Conservation (phyloP, 371 early-diverging fungal species). For the Catenaria anguillulae region DNA sequence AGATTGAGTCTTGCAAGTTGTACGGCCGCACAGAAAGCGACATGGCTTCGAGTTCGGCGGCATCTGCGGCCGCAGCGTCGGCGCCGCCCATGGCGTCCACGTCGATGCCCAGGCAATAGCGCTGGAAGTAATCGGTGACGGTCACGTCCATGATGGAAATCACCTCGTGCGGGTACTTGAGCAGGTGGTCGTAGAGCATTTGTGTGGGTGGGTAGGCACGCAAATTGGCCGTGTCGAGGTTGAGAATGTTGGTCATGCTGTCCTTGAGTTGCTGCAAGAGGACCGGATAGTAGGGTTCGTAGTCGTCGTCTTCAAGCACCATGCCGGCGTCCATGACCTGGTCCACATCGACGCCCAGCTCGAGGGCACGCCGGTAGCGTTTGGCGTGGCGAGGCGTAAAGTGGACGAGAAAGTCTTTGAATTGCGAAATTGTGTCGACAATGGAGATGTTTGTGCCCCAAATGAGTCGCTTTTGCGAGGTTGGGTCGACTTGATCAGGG, state of each 20-base stretch:
- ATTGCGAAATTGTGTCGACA: constrained; percentile 70
- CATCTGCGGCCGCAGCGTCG: constrained; percentile 8
- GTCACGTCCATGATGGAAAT: constrained; percentile 88
- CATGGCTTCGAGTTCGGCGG: too few species aligned
- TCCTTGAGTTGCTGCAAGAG: constrained; percentile 25
- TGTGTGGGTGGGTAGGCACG: constrained; percentile 42
- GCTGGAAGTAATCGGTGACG: constrained; percentile 61
- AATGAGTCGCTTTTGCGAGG: constrained; percentile 38
- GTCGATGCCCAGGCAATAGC: constrained; percentile 45
- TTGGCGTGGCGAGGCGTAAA: constrained; percentile 45
- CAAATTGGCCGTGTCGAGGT: constrained; percentile 80
- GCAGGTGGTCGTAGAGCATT: constrained; percentile 68
- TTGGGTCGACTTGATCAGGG: constrained; percentile 3
- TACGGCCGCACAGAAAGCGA: constrained; percentile 58
- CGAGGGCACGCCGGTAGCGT: constrained; percentile 11
- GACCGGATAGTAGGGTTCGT: constrained; percentile 51
- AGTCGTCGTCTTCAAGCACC: constrained; percentile 27
- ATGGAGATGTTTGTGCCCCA: constrained; percentile 99
- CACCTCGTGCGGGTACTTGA: constrained; percentile 96
- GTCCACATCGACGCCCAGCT: constrained; percentile 11
- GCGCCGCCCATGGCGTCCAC: constrained; percentile 14
- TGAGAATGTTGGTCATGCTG: constrained; percentile 37
- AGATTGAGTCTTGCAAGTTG: constrained; percentile 61
- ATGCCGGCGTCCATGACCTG: neutral
- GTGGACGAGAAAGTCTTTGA: constrained; percentile 73